Base-by-base conservation (phyloP, 1,284 basidiomycete genomes). In the Ceratobasidium sp. region DNA sequence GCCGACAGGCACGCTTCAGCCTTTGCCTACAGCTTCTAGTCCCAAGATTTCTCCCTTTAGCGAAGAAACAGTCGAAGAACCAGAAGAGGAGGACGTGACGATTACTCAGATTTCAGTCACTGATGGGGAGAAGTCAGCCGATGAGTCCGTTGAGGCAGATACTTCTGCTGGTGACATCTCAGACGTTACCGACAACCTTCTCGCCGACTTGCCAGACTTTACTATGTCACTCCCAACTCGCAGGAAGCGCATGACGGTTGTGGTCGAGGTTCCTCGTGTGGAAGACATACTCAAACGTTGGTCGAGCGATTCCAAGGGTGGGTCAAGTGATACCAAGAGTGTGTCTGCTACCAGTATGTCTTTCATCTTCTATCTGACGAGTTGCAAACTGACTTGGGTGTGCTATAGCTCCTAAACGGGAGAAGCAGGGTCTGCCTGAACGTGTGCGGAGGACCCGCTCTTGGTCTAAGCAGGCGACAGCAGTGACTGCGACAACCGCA, bases 181-280 rank as follows among this genome's bases (percentile, higher is more conserved):
- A n/a, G 58, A 64, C 47, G 32, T 64, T 10, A 31, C 42, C 3
- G 49, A 64, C 42, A 64, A 64, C 22, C 47, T 40, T 32, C 47
- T 64, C 20, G 49, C 35, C 15, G 60, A 64, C 42, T 34, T 64
- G 22, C 60, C 60, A 7, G 60, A 64, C 20, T 38, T 64, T 20
- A 64, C 60, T 7, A 64, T 64, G 60, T 64, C 60, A 2, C 25
- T 64, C n/a, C 60, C 60, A 17, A 64, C 60, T 4, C 45, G 60
- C n/a, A 64, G 40, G 49, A 64, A 64, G 49, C 60, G 60, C 25
- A 52, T 64, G 60, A 64, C 60, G 22, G 13, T 64, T 27, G 60
- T 64, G n/a, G 60, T 64, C 17, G 60, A 64, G 22, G 60, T 64
- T 20, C 60, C 60, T 13, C 60, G 47, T 22, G 34, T 52, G 31